phyloP scores from a whole-genome alignment of 2,329 filamentous ascomycete genomes.

The Sporothrix protearum region DNA sequence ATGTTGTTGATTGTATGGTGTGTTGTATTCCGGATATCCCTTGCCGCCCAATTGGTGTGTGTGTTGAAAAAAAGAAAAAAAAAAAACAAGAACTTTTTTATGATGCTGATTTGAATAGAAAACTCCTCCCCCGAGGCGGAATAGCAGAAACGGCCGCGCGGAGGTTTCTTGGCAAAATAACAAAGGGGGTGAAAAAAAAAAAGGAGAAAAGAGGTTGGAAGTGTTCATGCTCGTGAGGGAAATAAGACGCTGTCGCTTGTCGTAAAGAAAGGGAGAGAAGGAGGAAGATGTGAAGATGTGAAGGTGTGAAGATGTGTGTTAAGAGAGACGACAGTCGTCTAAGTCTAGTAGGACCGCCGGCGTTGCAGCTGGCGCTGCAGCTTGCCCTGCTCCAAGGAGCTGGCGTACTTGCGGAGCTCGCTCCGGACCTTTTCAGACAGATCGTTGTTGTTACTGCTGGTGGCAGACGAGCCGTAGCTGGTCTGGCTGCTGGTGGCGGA shows the following conservation, averaged over 20 bases:
- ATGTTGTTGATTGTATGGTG: neutral
- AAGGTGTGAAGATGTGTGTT: neutral
- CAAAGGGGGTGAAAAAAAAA: no score
- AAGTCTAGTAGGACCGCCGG: conserved; percentile 53
- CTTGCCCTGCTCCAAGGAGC: conserved; percentile 80
- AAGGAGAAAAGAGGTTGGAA: neutral
- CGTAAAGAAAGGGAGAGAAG: neutral
- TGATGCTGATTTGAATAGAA: conserved; percentile 10
- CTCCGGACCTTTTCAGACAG: conserved; percentile 73
- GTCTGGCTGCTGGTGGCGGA: conserved; percentile 4
- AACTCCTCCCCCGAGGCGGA: neutral
- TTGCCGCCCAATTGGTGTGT: neutral
- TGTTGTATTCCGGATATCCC: conserved; percentile 12
- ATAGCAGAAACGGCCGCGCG: conserved; percentile 4
- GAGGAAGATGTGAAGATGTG: neutral
- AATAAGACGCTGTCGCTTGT: conserved; percentile 5
- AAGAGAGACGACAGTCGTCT: neutral
- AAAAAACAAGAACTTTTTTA: conserved; percentile 23
- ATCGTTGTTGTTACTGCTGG: conserved; percentile 48
- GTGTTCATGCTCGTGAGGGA: conserved; percentile 6
- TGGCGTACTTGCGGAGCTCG: conserved; percentile 81
- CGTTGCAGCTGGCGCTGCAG: conserved; percentile 58
- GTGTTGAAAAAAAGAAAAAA: neutral
- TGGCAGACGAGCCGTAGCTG: conserved; percentile 39
- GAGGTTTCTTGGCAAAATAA: neutral